Conservation (phyloP, 306 rosid species). For the Dicorynia guianensis region DNA sequence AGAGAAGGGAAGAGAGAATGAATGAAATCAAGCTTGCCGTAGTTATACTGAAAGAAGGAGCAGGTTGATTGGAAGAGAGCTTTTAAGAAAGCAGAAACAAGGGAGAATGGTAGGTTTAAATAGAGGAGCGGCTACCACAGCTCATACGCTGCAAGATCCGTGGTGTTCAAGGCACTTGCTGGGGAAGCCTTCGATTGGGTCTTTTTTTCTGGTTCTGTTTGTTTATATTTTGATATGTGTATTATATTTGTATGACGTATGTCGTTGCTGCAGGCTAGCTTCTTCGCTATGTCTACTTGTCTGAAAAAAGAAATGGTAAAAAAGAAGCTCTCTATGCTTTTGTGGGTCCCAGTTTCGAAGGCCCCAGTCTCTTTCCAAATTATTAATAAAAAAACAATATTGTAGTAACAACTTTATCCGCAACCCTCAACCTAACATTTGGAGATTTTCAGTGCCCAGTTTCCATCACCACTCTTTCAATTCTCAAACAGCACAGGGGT, state of each 20-base stretch:
- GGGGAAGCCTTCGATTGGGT: slow-evolving; percentile 45
- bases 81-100: slow-evolving; percentile 52
- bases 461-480: background rate
- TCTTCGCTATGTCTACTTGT: slow-evolving; percentile 39
- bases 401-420: slow-evolving; percentile 22
- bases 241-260: slow-evolving; percentile 21
- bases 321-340: slow-evolving; percentile 10
- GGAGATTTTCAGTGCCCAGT: slow-evolving; percentile 23
- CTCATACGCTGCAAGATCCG: slow-evolving; percentile 55
- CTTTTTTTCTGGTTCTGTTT: background rate
- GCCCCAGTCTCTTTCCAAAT: background rate
- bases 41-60: background rate
- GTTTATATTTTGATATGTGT: background rate
- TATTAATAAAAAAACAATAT: background rate
- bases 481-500: too few species aligned
- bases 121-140: slow-evolving; percentile 54
- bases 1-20: slow-evolving; percentile 2
- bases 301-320: slow-evolving; percentile 11
- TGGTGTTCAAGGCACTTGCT: slow-evolving; percentile 66
- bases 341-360: slow-evolving; percentile 26
- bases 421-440: slow-evolving; percentile 42
- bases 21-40: background rate
- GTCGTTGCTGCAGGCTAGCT: slow-evolving; percentile 30
- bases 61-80: slow-evolving; percentile 12
- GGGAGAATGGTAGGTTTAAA: slow-evolving; percentile 47